A percentile compares a stretch with the other conserved stretches of the same genome.
Evolutionary conservation across 1,139 yeast species (phyloP).

Genomic region (Taphrina confusa): DNA sequence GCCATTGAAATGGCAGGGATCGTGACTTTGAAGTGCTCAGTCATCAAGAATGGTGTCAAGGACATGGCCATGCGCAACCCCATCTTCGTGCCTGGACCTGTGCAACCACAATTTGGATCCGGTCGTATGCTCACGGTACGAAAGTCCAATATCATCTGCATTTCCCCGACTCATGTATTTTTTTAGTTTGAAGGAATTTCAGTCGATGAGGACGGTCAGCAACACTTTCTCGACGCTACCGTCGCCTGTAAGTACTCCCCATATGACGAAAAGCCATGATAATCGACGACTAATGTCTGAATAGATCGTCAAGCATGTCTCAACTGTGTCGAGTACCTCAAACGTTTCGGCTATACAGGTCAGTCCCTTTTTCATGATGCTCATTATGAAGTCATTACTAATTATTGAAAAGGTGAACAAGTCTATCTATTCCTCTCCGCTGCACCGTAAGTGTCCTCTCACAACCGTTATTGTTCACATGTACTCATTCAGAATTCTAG

Average conservation of each 20-base stretch:
- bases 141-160: neutral
- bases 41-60: constrained; percentile 52
- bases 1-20: constrained; percentile 58
- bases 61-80: constrained; percentile 52
- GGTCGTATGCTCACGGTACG: constrained; percentile 51
- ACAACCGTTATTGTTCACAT: neutral
- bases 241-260: constrained; percentile 48
- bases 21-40: constrained; percentile 50
- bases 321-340: constrained; percentile 54
- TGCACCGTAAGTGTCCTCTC: constrained; percentile 47
- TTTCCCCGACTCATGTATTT: too few relatives aligned
- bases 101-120: constrained; percentile 53
- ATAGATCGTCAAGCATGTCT: constrained; percentile 52
- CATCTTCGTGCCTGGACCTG: constrained; percentile 55
- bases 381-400: too few relatives aligned
- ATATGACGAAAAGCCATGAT: neutral
- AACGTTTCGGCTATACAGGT: constrained; percentile 54
- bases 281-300: neutral
- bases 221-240: constrained; percentile 53
- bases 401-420: constrained; percentile 47
- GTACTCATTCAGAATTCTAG: neutral
- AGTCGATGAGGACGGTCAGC: constrained; percentile 53
- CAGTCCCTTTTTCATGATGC: too few relatives aligned
- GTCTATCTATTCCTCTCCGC: constrained; percentile 52
- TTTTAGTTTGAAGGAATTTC: constrained; percentile 54